phyloP scores from a whole-genome alignment of 306 rosid species.

The Dalbergia oliveri region DNA sequence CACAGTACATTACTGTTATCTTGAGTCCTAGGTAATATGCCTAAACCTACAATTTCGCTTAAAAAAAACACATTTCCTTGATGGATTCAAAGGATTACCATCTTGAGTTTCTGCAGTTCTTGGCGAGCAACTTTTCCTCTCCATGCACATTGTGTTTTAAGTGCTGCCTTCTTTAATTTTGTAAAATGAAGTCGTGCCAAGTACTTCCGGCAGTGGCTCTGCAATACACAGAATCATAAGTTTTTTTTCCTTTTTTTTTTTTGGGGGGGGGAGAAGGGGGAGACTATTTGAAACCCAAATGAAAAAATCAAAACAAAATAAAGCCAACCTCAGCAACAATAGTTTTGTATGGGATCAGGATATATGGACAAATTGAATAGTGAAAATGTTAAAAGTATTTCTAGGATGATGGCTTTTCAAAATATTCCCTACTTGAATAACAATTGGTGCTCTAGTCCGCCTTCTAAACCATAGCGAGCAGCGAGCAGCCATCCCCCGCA shows the following conservation, averaged over 20 bases:
- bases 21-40: too few relatives aligned
- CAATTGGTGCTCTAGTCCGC: slow-evolving; percentile 74
- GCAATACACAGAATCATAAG: slow-evolving; percentile 44
- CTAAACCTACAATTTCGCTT: not conserved
- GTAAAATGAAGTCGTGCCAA: slow-evolving; percentile 65
- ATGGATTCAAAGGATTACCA: slow-evolving; percentile 58
- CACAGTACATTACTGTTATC: not conserved
- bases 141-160: slow-evolving; percentile 89
- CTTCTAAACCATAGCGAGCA: slow-evolving; percentile 72
- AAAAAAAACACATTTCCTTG: slow-evolving; percentile 13
- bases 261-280: too few relatives aligned
- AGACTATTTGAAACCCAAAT: too few relatives aligned
- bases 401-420: not conserved
- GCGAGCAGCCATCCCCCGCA: slow-evolving; percentile 82
- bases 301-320: not conserved
- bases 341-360: too few relatives aligned
- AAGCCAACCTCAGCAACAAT: not conserved
- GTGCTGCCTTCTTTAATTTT: slow-evolving; percentile 74
- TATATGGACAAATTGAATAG: too few relatives aligned
- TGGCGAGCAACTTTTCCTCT: slow-evolving; percentile 82
- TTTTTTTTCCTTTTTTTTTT: not conserved
- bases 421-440: slow-evolving; percentile 67
- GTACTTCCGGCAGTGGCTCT: slow-evolving; percentile 80
- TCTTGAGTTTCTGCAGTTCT: slow-evolving; percentile 79
- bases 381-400: not conserved